Base-by-base conservation (phyloP, 495 filamentous ascomycete species). In the Saxophila tyrrhenica region DNA sequence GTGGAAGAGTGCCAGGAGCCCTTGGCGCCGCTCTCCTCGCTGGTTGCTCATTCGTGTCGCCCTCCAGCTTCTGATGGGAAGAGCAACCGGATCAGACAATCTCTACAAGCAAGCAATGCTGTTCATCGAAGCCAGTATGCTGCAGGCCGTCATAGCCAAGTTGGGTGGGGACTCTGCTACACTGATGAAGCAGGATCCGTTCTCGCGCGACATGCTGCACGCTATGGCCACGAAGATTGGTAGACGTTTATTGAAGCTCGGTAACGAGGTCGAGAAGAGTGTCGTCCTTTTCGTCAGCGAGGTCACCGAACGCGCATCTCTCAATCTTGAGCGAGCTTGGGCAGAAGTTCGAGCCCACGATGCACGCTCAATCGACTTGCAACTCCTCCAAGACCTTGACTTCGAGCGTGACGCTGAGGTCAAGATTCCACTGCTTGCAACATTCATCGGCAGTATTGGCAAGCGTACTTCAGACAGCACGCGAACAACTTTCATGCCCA, bases 11-110 rank as follows among this genome's bases (percentile, higher is more conserved):
- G 57, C 62, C 15, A 17, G 23, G 0, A 43, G 59, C 0, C 79
- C 79, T 0, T 85, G 80, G 75, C 71, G 72, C 9, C 52, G 83
- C 29, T 83, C 80, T 19, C 60, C 79, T 0, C 49, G 78, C 0
- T 85, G 82, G 81, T 64, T 85, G 1, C 65, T 85, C 0, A 45
- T 83, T 11, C 77, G 82, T 0, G 79, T 82, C 1, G 57, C 68
- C 0, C 49, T 84, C 29, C 79, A 83, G 45, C 55, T 72, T 0
- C 39, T 25, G 0, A 42, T 68, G 13, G 19, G 41, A 7, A 56
- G 62, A 5, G 48, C 53, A 11, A 23, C 17, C 2, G 3, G 38
- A 0, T 13, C 19, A 17, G 1, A 54, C 17, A 38, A 43, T 25
- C 52, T 64, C 0, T 85, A 84, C 67, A 86, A 86, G 49, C 44